Conservation (phyloP, 805 yeast genomes). For the Metschnikowia continentalis region DNA sequence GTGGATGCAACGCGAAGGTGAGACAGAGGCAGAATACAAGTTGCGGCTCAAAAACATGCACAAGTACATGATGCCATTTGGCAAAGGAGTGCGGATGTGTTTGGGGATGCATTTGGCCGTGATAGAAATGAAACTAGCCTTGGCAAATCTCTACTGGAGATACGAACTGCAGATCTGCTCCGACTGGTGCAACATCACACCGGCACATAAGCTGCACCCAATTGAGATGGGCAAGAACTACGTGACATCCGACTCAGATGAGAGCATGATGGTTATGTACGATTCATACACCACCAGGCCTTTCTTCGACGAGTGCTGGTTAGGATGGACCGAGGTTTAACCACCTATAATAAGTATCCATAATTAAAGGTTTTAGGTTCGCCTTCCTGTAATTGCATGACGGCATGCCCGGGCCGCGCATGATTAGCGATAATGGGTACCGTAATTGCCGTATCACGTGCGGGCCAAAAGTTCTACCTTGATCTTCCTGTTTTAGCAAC, state of each 20-base stretch:
- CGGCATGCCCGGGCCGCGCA: neutral
- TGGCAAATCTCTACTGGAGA: constrained; percentile 52
- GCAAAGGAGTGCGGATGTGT: constrained; percentile 72
- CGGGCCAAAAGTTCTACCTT: neutral
- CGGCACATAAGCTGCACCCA: constrained; percentile 9
- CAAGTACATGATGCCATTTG: constrained; percentile 61
- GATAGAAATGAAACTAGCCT: constrained; percentile 57
- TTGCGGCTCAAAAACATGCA: constrained; percentile 43
- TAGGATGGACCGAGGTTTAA: constrained; percentile 29
- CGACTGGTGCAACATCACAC: constrained; percentile 41
- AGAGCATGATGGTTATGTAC: constrained; percentile 51
- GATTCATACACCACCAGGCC: constrained; percentile 56
- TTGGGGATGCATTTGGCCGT: constrained; percentile 66
- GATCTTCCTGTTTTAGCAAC: neutral
- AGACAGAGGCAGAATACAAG: constrained; percentile 27
- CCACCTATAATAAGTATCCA: neutral
- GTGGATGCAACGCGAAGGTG: constrained; percentile 47
- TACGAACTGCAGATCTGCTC: constrained; percentile 35
- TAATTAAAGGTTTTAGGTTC: neutral
- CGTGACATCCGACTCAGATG: constrained; percentile 27
- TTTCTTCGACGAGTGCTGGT: constrained; percentile 48
- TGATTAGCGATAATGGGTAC: neutral
- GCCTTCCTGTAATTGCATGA: neutral
- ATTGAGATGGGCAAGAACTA: constrained; percentile 16
- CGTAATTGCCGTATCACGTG: constrained; percentile 6